phyloP scores from a whole-genome alignment of 306 rosid genomes.

The Pterocarpus macrocarpus region DNA sequence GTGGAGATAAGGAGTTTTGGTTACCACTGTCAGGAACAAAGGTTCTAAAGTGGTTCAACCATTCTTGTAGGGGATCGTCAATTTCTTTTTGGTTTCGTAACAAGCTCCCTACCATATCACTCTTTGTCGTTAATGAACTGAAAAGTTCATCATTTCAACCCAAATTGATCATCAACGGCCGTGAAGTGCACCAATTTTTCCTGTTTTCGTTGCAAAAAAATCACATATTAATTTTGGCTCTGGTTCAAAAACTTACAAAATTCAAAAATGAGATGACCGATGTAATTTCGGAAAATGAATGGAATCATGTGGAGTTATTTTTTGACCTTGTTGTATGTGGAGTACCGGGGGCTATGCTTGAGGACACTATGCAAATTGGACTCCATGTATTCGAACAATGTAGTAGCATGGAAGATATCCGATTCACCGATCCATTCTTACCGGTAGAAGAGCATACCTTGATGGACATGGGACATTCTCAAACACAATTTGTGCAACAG shows the following conservation, averaged over 20 bases:
- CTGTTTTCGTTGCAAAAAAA: not conserved
- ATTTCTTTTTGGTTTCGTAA: conserved; percentile 21
- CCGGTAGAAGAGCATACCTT: not conserved
- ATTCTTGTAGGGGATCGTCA: not conserved
- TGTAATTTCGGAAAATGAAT: not conserved
- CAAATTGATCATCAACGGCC: not conserved
- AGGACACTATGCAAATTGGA: not conserved
- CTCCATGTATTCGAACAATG: not conserved
- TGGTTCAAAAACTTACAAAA: not conserved
- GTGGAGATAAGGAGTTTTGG: not conserved
- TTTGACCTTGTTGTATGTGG: too few species aligned
- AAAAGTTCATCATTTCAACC: not conserved
- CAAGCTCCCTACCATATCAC: not conserved
- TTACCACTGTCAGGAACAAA: not conserved
- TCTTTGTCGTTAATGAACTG: not conserved
- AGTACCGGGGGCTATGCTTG: not conserved
- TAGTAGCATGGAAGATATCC: not conserved
- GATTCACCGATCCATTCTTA: not conserved
- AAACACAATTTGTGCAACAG: not conserved
- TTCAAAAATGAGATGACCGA: not conserved
- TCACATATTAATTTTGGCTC: not conserved
- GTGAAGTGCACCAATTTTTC: not conserved
- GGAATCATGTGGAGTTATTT: not conserved
- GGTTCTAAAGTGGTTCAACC: not conserved
- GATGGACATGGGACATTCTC: not conserved